A percentile compares a stretch with the other conserved stretches of the same genome.
phyloP scores from a whole-genome alignment of 1,284 basidiomycete genomes.

The Neotropicomus parvogracilis region DNA sequence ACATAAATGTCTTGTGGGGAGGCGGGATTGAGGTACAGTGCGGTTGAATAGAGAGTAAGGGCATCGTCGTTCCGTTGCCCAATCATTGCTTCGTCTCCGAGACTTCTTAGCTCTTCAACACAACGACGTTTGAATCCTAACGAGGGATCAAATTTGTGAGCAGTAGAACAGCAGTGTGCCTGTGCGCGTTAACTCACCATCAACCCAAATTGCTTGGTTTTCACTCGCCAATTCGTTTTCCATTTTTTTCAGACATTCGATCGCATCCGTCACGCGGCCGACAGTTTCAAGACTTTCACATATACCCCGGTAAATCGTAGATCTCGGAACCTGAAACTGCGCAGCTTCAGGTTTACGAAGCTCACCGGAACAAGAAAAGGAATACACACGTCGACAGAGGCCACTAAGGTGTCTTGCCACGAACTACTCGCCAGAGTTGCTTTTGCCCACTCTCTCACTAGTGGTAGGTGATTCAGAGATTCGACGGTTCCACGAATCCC shows the following conservation, averaged over 20 bases:
- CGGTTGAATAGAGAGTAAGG: background rate
- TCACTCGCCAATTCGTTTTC: background rate
- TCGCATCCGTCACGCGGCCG: background rate
- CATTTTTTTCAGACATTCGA: background rate
- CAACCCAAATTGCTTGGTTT: background rate
- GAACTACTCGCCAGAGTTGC: background rate
- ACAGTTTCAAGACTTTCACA: background rate
- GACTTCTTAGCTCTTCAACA: background rate
- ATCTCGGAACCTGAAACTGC: background rate
- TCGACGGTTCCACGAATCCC: background rate
- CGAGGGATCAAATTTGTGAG: background rate
- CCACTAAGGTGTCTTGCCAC: background rate
- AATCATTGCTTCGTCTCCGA: background rate
- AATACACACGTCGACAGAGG: background rate
- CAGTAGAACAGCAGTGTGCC: too few relatives aligned
- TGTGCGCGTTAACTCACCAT: background rate
- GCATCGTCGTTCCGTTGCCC: background rate
- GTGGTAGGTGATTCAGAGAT: background rate
- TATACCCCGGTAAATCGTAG: background rate
- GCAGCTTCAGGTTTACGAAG: background rate
- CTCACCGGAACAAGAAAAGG: background rate
- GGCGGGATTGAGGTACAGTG: background rate
- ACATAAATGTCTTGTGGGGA: background rate
- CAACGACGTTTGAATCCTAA: background rate
- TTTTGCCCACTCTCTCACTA: background rate